These are phyloP conservation scores for Amniculicola lignicola DNA, from an alignment of 495 filamentous ascomycete genomes.

Conservation along the genomic window DNA sequence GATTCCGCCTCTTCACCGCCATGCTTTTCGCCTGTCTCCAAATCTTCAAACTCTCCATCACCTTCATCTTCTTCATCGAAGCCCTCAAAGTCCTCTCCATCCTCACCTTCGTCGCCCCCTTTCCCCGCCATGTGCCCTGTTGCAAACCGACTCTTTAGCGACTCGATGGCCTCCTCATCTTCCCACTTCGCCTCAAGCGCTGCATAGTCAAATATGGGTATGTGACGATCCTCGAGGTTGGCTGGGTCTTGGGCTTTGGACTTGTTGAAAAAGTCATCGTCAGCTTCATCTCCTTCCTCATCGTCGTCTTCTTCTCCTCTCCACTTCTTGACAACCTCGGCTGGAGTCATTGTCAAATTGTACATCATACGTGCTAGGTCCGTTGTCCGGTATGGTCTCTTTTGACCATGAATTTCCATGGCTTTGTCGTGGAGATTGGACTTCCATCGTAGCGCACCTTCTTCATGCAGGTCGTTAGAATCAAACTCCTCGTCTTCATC, in stretches of 20 bases:
- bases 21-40: constrained; percentile 70
- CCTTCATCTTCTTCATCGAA: constrained; percentile 58
- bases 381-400: constrained; percentile 64
- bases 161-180: constrained; percentile 70
- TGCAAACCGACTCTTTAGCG: constrained; percentile 69
- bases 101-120: constrained; percentile 35
- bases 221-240: constrained; percentile 64
- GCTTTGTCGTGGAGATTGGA: constrained; percentile 77
- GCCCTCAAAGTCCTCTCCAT: constrained; percentile 48
- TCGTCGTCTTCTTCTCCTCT: constrained; percentile 57
- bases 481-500: constrained; percentile 46
- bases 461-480: constrained; percentile 58
- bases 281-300: constrained; percentile 49
- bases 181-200: constrained; percentile 82
- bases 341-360: constrained; percentile 70
- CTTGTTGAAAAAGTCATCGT: constrained; percentile 81
- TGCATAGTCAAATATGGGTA: constrained; percentile 78
- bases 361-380: constrained; percentile 88
- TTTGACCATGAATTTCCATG: constrained; percentile 63
- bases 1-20: constrained; percentile 47
- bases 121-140: constrained; percentile 54
- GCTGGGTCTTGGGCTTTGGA: constrained; percentile 62
- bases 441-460: constrained; percentile 75
- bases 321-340: constrained; percentile 75
- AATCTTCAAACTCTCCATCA: constrained; percentile 85